Evolutionary conservation across 83 land plant species (phyloP), one percentile per base, ranked within the genome.

Genomic region (Isoetes engelmannii): DNA sequence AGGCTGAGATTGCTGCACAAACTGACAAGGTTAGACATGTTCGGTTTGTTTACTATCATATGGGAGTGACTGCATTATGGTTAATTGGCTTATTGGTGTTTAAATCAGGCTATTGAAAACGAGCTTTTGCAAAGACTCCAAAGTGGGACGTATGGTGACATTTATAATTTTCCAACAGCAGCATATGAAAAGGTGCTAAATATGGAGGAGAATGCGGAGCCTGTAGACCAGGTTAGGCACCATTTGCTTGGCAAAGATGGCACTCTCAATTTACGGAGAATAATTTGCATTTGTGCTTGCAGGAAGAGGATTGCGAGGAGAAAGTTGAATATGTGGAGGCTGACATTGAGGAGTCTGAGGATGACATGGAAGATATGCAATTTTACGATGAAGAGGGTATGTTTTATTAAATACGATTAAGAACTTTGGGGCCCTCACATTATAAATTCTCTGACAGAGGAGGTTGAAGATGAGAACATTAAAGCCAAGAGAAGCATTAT

Each of bases 311-410:
- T 47, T 61, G 72, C 81, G 89, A 92, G 68, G 79, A 83, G 72
- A 86, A 80, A 61, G 65, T 85, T 19, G 98, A 92, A 69, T 92
- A 83, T 80, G 96, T 92, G 70, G 98, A 92, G 74, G 97, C 84
- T 69, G 84, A 82, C 63, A 75, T 78, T 71, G 87, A 84, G 63
- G 89, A 84, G 48, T 89, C 86, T 78, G 93, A 77, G 20, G 88
- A 92, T 54, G 75, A 73, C 57, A 84, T 90, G 57, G 98, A 92
- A 78, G 98, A 92, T 75, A 82, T 89, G 67, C 76, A 75, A 75
- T 12, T 8, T 71, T 44, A 48, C 8, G 47, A 21, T 12, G 13
- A 6, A 50, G 43, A 44, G 43, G 46, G 0, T 4, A 17, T 53
- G 45, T 51, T 43, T 61, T 10, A n/a, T 45, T 56, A 51, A 7